Evolutionary conservation across 2,329 filamentous ascomycete species (phyloP).

Genomic region (Ophiostoma perfectum): DNA sequence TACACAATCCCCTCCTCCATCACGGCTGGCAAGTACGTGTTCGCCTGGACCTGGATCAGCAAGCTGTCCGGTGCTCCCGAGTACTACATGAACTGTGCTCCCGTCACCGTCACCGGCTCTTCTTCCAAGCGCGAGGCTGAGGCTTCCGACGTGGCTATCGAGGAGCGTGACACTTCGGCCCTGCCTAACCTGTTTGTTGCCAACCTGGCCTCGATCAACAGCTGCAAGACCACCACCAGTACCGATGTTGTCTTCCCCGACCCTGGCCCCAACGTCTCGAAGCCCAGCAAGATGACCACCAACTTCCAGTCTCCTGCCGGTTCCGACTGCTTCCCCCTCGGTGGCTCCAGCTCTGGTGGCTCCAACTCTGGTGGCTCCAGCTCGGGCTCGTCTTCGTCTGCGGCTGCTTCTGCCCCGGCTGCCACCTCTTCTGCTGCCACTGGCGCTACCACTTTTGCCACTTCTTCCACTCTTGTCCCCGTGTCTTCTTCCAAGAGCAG

Average conservation of each 20-base stretch:
- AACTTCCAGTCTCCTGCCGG: conserved; percentile 24
- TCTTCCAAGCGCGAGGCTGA: conserved; percentile 21
- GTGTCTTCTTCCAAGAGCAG: neutral
- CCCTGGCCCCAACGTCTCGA: conserved; percentile 29
- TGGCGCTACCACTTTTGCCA: neutral
- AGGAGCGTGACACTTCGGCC: conserved; percentile 13
- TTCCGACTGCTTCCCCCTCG: conserved; percentile 25
- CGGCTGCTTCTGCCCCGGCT: conserved; percentile 2
- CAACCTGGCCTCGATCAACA: conserved; percentile 40
- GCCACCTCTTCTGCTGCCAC: neutral
- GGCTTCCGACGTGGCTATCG: conserved; percentile 34
- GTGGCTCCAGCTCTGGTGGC: conserved; percentile 9
- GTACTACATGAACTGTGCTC: conserved; percentile 65
- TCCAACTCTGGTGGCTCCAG: conserved; percentile 28
- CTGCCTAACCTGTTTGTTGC: conserved; percentile 56
- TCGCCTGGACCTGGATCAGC: conserved; percentile 60
- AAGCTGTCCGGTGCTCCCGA: conserved; percentile 53
- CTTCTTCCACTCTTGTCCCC: neutral
- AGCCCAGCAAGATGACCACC: conserved; percentile 26
- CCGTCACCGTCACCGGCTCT: conserved; percentile 44
- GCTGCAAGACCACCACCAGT: conserved; percentile 27
- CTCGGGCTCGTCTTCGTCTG: conserved; percentile 29
- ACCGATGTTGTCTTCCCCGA: conserved; percentile 29
- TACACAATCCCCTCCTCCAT: conserved; percentile 31
- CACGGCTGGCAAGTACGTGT: conserved; percentile 40